These are phyloP conservation scores for Spergularia azorica DNA, from an alignment of 179 eudicot genomes.

Conservation along the genomic window DNA sequence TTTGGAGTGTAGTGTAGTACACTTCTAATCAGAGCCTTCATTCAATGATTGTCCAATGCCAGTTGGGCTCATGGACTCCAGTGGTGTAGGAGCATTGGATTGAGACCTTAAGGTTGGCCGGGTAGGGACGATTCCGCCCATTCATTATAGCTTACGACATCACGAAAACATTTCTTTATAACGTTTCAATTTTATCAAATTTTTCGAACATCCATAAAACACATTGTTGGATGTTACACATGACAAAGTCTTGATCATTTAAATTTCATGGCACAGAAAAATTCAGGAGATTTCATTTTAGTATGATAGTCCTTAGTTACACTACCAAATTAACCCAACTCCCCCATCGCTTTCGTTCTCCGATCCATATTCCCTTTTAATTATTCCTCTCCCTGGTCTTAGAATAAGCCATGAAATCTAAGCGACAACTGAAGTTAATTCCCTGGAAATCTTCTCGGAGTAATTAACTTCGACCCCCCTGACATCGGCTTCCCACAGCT, in stretches of 20 bases:
- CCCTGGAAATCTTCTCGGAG: slow-evolving; percentile 52
- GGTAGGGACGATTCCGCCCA: neutral
- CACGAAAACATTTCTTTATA: neutral
- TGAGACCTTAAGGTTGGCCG: slow-evolving; percentile 7
- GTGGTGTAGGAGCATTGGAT: slow-evolving; percentile 22
- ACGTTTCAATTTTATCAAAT: neutral
- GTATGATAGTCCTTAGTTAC: neutral
- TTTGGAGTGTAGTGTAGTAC: neutral
- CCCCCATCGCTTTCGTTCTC: neutral
- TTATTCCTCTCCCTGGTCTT: too few species aligned
- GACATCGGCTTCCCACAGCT: slow-evolving; percentile 65
- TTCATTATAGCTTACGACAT: neutral
- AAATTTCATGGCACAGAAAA: neutral
- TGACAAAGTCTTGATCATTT: neutral
- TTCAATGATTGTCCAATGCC: slow-evolving; percentile 16
- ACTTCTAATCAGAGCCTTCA: too few species aligned
- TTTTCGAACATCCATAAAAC: too few species aligned
- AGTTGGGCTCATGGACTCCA: slow-evolving; percentile 26
- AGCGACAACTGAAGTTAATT: slow-evolving; percentile 68
- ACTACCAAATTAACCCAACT: neutral
- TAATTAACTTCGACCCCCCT: slow-evolving; percentile 42
- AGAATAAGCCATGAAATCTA: slow-evolving; percentile 15
- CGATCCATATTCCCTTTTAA: neutral
- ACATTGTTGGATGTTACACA: neutral
- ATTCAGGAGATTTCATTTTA: neutral